These are phyloP conservation scores for Daucus carota DNA, from an alignment of 129 eudicot species.

Conservation along the genomic window DNA sequence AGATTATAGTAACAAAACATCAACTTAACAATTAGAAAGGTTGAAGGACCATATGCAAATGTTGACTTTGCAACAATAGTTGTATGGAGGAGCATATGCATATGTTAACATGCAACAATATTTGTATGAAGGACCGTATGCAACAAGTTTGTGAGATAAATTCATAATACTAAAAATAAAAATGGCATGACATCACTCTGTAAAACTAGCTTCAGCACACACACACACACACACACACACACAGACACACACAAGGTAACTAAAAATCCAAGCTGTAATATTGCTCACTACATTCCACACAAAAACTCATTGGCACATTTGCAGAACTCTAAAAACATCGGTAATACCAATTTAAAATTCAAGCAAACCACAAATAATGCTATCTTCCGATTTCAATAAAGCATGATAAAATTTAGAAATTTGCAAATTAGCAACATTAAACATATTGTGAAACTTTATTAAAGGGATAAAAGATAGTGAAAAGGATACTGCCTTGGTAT, in stretches of 20 bases:
- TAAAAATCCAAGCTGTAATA: neutral
- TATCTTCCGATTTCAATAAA: neutral
- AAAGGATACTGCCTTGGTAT: slow-evolving; percentile 99
- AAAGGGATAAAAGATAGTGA: neutral
- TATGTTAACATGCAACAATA: too few species aligned
- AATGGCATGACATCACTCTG: neutral
- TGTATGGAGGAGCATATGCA: too few species aligned
- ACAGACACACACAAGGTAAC: neutral
- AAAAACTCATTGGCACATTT: neutral
- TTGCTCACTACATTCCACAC: neutral
- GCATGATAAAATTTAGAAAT: neutral
- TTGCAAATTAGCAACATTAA: neutral
- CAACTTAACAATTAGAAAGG: neutral
- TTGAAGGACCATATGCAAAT: neutral
- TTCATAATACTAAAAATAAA: too few species aligned
- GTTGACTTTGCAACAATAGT: neutral
- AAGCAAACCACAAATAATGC: neutral
- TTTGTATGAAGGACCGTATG: too few species aligned
- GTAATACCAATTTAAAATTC: neutral
- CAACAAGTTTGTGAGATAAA: too few species aligned
- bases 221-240: too few species aligned
- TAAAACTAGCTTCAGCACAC: neutral
- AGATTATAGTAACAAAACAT: neutral
- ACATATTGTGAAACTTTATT: neutral
- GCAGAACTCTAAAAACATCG: neutral